These are phyloP conservation scores for Debaryomyces tyrocola DNA, from an alignment of 805 yeast species.

Conservation along the genomic window DNA sequence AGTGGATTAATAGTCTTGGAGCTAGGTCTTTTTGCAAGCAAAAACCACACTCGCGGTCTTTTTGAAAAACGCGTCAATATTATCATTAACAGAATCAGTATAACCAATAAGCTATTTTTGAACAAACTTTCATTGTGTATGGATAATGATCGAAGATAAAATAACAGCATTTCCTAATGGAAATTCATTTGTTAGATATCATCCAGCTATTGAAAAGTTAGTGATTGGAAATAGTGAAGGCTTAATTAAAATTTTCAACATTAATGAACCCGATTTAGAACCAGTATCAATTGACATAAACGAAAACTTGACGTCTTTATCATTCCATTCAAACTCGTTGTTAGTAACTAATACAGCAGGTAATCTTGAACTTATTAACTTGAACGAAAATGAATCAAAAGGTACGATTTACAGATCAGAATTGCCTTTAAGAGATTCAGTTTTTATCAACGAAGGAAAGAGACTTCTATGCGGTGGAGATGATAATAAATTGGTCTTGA, in stretches of 20 bases:
- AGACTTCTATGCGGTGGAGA: constrained; percentile 66
- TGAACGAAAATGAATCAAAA: constrained; percentile 24
- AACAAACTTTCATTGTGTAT: not conserved
- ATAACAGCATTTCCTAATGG: constrained; percentile 45
- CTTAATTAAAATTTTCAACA: constrained; percentile 50
- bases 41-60: not conserved
- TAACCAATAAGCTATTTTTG: not conserved
- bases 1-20: too few relatives aligned
- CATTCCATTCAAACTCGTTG: constrained; percentile 15
- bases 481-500: constrained; percentile 53
- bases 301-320: constrained; percentile 46
- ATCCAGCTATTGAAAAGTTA: constrained; percentile 26
- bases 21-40: not conserved
- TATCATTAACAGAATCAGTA: not conserved
- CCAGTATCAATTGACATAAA: constrained; percentile 58
- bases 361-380: constrained; percentile 40
- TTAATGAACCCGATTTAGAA: constrained; percentile 52
- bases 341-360: constrained; percentile 45
- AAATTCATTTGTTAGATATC: constrained; percentile 31
- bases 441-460: constrained; percentile 61
- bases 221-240: constrained; percentile 57
- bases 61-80: constrained; percentile 1
- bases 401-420: constrained; percentile 45
- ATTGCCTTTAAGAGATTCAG: constrained; percentile 51
- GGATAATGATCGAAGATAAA: constrained; percentile 22